Percentiles rank a stretch among this genome's conserved stretches.
Evolutionary conservation across 2,329 filamentous ascomycete genomes (phyloP).

Genomic region (Alternaria rosae): DNA sequence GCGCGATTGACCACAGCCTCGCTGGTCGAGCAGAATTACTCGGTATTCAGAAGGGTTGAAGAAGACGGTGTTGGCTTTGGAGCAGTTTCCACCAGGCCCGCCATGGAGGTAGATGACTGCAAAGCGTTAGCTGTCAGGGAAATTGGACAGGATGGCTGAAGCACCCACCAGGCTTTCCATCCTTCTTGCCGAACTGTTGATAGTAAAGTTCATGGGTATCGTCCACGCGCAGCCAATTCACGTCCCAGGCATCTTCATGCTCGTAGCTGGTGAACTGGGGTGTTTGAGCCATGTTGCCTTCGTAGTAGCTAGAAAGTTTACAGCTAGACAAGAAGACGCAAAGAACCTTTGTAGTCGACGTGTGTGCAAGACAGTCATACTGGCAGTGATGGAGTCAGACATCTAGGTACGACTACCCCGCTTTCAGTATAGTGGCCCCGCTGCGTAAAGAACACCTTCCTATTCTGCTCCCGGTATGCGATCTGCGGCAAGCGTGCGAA

Average conservation of each 20-base stretch:
- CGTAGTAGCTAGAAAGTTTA: background rate
- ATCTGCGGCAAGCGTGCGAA: background rate
- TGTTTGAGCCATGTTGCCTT: slow-evolving; percentile 18
- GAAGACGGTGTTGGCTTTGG: slow-evolving; percentile 49
- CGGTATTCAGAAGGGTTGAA: slow-evolving; percentile 57
- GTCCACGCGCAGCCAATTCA: slow-evolving; percentile 42
- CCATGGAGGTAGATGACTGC: slow-evolving; percentile 55
- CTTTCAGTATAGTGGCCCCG: slow-evolving; percentile 13
- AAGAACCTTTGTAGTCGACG: background rate
- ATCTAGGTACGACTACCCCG: slow-evolving; percentile 14
- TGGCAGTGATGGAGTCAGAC: slow-evolving; percentile 8
- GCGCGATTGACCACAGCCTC: slow-evolving; percentile 55
- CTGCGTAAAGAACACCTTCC: slow-evolving; percentile 15
- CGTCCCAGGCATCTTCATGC: slow-evolving; percentile 47
- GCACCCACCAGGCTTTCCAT: slow-evolving; percentile 49
- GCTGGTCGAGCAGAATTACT: slow-evolving; percentile 58
- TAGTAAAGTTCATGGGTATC: slow-evolving; percentile 49
- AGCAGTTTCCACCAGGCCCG: slow-evolving; percentile 52
- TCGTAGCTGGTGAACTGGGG: slow-evolving; percentile 33
- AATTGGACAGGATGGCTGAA: background rate
- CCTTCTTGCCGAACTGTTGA: slow-evolving; percentile 49
- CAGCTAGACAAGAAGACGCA: background rate
- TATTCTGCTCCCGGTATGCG: background rate
- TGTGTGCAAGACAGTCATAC: background rate
- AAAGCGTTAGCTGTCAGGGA: background rate